Percentiles rank a stretch among this genome's conserved stretches.
phyloP scores from a whole-genome alignment of 106 monocot species.

The Phalaenopsis aphrodite region DNA sequence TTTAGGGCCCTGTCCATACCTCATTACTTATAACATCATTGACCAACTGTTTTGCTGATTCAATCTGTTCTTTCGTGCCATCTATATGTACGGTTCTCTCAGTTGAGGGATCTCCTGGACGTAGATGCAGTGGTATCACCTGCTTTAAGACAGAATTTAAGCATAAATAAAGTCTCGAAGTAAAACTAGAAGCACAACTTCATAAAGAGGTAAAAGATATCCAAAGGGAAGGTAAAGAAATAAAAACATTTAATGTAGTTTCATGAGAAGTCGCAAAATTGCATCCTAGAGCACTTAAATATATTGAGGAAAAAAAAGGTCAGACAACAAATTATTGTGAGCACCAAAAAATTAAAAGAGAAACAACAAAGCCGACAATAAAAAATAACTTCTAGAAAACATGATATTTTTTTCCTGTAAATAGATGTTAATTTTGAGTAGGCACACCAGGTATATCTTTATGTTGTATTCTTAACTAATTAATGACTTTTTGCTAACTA shows the following conservation, averaged over 20 bases:
- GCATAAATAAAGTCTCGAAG: not conserved
- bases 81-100: slow-evolving; percentile 92
- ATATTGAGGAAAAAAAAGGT: not conserved
- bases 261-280: not conserved
- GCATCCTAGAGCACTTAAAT: not conserved
- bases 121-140: slow-evolving; percentile 65
- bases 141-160: slow-evolving; percentile 1
- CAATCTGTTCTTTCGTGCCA: slow-evolving; percentile 84
- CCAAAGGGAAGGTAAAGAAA: too few relatives aligned
- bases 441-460: not conserved
- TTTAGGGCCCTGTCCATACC: not conserved
- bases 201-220: not conserved
- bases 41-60: slow-evolving; percentile 85
- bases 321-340: not conserved
- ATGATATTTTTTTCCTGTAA: not conserved
- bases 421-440: not conserved
- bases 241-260: too few relatives aligned
- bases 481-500: not conserved
- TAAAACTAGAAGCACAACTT: not conserved
- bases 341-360: not conserved
- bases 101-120: slow-evolving; percentile 58
- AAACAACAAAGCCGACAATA: not conserved
- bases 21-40: slow-evolving; percentile 67
- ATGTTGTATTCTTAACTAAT: too few relatives aligned
- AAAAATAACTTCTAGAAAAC: not conserved